Evolutionary conservation across 257 asterid species (phyloP), one percentile per base, ranked within the genome.

Genomic region (Lycium barbarum): DNA sequence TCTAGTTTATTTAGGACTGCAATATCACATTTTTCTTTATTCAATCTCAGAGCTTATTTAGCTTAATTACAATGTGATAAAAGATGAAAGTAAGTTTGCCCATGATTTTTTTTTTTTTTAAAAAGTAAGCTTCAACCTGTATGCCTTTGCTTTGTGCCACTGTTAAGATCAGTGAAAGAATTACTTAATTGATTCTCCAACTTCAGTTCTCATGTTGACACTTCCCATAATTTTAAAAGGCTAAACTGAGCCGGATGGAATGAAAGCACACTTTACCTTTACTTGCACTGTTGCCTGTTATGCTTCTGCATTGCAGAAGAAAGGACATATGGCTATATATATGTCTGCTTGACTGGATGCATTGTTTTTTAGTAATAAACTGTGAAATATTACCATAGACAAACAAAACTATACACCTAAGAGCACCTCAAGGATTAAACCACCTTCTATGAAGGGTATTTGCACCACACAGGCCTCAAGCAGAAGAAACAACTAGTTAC

Each of bases 251-350:
- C 1, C 18, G 2, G 47, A 38, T 45, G 17, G 36, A 5, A 18
- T 45, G 80, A 72, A 72, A n/a, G 2, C 58, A 45, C 38, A 72
- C 35, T 72, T 72, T 72, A 72, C 80, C 80, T 10, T 13, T 72
- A 20, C 5, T 72, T 71, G 35, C 79, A 18, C 38, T 45, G 55
- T 11, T 67, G 49, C 49, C 18, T 72, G 9, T n/a, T 45, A 45
- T 9, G 55, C 55, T 71, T 40, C 33, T 45, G 80, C 57, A 11
- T 72, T 43, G 80, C 38, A 45, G 58, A 45, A 72, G 58, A 68
- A 36, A 68, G 17, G 78, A 38, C 22, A 38, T 40, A 36, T 22
- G n/a, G 76, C 20, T 68, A 14, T 62, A 68, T 68, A 18, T 68
- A 15, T 36, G 76, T 36, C 26, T 71, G 79, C 58, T 43, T 72